These are phyloP conservation scores for Barnettozyma hawaiiensis DNA, from an alignment of 1,139 yeast species.

Conservation along the genomic window DNA sequence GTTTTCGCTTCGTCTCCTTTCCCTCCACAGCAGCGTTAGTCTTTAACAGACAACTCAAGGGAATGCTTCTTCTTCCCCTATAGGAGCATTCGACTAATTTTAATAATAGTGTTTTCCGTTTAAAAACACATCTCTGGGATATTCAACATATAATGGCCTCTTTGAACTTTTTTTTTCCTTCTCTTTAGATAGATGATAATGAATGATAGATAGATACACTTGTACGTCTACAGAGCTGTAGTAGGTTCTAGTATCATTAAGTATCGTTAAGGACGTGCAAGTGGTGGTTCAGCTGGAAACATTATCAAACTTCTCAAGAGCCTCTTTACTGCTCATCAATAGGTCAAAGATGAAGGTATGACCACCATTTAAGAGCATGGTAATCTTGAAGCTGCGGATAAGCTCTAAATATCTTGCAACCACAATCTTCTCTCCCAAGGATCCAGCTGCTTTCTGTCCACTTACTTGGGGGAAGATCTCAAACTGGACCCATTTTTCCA, in stretches of 20 bases:
- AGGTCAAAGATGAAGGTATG: constrained; percentile 41
- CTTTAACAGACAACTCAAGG: constrained; percentile 11
- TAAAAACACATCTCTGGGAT: constrained; percentile 8
- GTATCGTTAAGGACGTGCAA: background rate
- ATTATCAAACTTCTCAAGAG: constrained; percentile 31
- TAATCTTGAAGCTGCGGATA: constrained; percentile 34
- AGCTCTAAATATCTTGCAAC: constrained; percentile 33
- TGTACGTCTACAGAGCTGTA: constrained; percentile 1
- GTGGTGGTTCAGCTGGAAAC: background rate
- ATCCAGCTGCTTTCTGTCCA: constrained; percentile 15
- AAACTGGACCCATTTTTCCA: constrained; percentile 27
- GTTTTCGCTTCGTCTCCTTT: too few relatives aligned
- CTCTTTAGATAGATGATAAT: constrained; percentile 2
- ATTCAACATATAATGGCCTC: constrained; percentile 7
- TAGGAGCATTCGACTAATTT: background rate
- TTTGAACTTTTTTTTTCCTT: too few relatives aligned
- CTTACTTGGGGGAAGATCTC: constrained; percentile 22
- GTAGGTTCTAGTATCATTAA: too few relatives aligned
- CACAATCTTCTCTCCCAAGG: constrained; percentile 17
- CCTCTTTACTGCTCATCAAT: constrained; percentile 29
- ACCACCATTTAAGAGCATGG: constrained; percentile 39
- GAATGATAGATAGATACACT: constrained; percentile 4
- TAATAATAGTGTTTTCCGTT: too few relatives aligned
- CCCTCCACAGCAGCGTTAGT: too few relatives aligned
- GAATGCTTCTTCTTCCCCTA: too few relatives aligned